These are phyloP conservation scores for Globisporangium lucens DNA, from an alignment of 352 stramenopile genomes.

Conservation along the genomic window DNA sequence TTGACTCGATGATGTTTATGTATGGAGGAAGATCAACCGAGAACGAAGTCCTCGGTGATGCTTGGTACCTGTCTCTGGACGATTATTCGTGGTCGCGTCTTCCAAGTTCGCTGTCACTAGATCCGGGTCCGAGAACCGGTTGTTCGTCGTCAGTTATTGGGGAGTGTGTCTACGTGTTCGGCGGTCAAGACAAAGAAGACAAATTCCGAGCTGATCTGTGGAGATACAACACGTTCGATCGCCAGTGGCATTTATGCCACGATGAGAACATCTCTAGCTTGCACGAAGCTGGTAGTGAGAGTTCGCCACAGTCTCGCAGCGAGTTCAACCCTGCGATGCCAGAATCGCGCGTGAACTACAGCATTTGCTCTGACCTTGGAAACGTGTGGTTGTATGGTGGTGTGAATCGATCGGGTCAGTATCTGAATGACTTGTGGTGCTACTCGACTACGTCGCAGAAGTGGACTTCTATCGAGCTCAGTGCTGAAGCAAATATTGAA, in stretches of 20 bases:
- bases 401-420: slow-evolving; percentile 34
- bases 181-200: slow-evolving; percentile 76
- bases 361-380: slow-evolving; percentile 70
- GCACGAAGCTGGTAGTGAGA: slow-evolving; percentile 19
- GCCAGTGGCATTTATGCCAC: slow-evolving; percentile 81
- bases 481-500: slow-evolving; percentile 37
- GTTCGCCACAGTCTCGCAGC: slow-evolving; percentile 16
- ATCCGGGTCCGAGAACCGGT: slow-evolving; percentile 67
- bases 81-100: slow-evolving; percentile 80
- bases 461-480: slow-evolving; percentile 59
- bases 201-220: slow-evolving; percentile 76
- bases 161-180: slow-evolving; percentile 83
- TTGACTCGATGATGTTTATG: slow-evolving; percentile 81
- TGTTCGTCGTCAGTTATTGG: slow-evolving; percentile 72
- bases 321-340: slow-evolving; percentile 52
- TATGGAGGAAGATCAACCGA: slow-evolving; percentile 78
- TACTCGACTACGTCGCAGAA: slow-evolving; percentile 67
- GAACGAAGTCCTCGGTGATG: slow-evolving; percentile 68
- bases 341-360: slow-evolving; percentile 57
- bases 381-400: slow-evolving; percentile 85
- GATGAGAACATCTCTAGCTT: slow-evolving; percentile 66
- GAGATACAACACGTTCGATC: slow-evolving; percentile 87
- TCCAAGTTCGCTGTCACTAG: slow-evolving; percentile 66
- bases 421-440: slow-evolving; percentile 73
- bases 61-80: slow-evolving; percentile 80